phyloP scores from a whole-genome alignment of 768 basidiomycete genomes.

The Suillus subalutaceus region DNA sequence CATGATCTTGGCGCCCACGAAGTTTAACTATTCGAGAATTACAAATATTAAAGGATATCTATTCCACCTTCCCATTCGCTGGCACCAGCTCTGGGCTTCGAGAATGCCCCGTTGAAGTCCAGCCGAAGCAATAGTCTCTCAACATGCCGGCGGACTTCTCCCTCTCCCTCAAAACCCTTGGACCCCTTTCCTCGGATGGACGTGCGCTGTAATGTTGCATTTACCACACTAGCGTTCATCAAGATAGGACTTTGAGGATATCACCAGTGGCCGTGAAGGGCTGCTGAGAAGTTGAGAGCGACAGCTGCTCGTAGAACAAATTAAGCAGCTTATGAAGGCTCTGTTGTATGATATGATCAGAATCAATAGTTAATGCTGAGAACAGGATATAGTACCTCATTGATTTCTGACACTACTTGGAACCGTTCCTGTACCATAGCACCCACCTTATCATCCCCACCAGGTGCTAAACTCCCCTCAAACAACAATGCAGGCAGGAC shows the following conservation, averaged over 20 bases:
- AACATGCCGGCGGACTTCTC: conserved; percentile 75
- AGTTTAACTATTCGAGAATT: conserved; percentile 2
- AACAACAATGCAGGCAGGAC: conserved; percentile 81
- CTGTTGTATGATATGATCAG: conserved; percentile 40
- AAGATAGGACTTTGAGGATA: conserved; percentile 73
- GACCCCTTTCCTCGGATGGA: conserved; percentile 53
- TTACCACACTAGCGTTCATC: conserved; percentile 58
- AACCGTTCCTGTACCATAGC: conserved; percentile 73
- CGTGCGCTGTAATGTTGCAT: conserved; percentile 49
- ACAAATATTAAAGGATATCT: conserved; percentile 1
- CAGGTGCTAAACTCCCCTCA: conserved; percentile 69
- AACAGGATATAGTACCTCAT: conserved; percentile 52
- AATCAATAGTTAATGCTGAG: not conserved
- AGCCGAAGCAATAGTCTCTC: conserved; percentile 81
- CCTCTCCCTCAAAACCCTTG: conserved; percentile 59
- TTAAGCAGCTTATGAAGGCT: conserved; percentile 66
- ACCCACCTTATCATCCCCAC: conserved; percentile 64
- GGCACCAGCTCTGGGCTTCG: conserved; percentile 42
- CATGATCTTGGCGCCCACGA: not conserved
- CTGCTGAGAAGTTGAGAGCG: conserved; percentile 76
- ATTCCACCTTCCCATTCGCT: not conserved
- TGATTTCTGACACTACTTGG: conserved; percentile 71
- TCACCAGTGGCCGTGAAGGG: conserved; percentile 64
- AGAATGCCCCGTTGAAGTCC: conserved; percentile 83
- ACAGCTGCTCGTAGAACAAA: conserved; percentile 81